These are phyloP conservation scores for Colletotrichum shisoi DNA, from an alignment of 2,329 filamentous ascomycete genomes.

Conservation along the genomic window DNA sequence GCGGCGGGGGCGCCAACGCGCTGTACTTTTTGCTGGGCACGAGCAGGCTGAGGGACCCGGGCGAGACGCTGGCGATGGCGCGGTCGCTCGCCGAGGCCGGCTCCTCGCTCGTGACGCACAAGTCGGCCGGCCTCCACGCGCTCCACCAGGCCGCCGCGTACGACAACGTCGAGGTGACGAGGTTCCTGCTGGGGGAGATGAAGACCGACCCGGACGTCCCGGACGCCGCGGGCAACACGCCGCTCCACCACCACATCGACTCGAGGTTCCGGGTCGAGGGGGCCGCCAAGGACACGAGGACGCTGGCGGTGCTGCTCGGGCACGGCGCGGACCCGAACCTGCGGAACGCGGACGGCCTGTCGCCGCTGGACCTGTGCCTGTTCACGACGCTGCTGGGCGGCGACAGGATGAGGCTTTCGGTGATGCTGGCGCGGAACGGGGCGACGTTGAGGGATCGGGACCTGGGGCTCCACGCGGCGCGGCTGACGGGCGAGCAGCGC, in stretches of 20 bases:
- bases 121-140: slow-evolving; percentile 20
- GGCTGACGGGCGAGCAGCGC: slow-evolving; percentile 14
- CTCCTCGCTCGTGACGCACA: slow-evolving; percentile 26
- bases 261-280: slow-evolving; percentile 16
- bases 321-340: slow-evolving; percentile 47
- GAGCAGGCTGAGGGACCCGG: neutral
- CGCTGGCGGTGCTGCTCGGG: slow-evolving; percentile 42
- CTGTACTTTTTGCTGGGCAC: slow-evolving; percentile 34
- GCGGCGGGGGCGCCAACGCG: slow-evolving; percentile 26
- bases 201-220: slow-evolving; percentile 6
- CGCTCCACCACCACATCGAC: slow-evolving; percentile 32
- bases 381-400: slow-evolving; percentile 5
- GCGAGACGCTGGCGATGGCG: slow-evolving; percentile 8
- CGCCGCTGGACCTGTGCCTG: slow-evolving; percentile 28
- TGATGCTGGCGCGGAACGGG: slow-evolving; percentile 13
- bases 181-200: neutral
- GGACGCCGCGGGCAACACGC: slow-evolving; percentile 27
- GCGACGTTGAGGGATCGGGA: slow-evolving; percentile 16
- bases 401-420: slow-evolving; percentile 17
- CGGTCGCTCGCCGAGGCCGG: slow-evolving; percentile 13
- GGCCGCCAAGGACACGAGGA: neutral
- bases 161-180: slow-evolving; percentile 16
- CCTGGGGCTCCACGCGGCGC: slow-evolving; percentile 12
- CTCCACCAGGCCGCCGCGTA: slow-evolving; percentile 30
- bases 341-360: slow-evolving; percentile 14